These are phyloP conservation scores for Musa schizocarpa DNA, from an alignment of 176 grass and related monocot genomes.

Conservation along the genomic window DNA sequence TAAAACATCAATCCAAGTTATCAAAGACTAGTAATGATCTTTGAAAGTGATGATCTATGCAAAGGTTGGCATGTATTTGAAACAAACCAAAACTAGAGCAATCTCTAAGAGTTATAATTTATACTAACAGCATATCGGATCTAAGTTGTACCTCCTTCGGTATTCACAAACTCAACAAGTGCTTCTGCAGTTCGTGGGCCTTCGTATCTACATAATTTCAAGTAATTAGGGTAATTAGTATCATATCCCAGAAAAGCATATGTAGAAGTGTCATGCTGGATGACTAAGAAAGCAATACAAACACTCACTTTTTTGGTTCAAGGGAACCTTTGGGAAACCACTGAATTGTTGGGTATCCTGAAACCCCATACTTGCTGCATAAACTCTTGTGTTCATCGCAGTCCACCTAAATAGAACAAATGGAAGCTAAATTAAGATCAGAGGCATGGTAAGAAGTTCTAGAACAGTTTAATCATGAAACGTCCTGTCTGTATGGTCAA, in stretches of 20 bases:
- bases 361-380: slow-evolving; percentile 96
- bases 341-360: slow-evolving; percentile 90
- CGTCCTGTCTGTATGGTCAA: no score
- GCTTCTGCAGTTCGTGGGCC: slow-evolving; percentile 62
- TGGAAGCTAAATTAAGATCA: slow-evolving; percentile 18
- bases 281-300: slow-evolving; percentile 9
- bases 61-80: not conserved
- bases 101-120: not conserved
- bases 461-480: not conserved
- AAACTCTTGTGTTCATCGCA: slow-evolving; percentile 87
- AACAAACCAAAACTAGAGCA: not conserved
- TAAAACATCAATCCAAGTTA: slow-evolving; percentile 1
- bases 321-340: slow-evolving; percentile 97
- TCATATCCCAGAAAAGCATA: no score
- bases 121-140: not conserved
- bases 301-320: slow-evolving; percentile 79
- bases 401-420: slow-evolving; percentile 58
- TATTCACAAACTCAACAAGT: slow-evolving; percentile 82
- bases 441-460: not conserved
- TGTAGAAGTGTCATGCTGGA: not conserved
- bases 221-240: no score
- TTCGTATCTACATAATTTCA: slow-evolving; percentile 55
- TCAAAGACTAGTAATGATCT: slow-evolving; percentile 4
- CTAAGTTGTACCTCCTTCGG: slow-evolving; percentile 65
- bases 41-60: no score